phyloP scores from a whole-genome alignment of 495 filamentous ascomycete species.

The Aspergillus affinis region DNA sequence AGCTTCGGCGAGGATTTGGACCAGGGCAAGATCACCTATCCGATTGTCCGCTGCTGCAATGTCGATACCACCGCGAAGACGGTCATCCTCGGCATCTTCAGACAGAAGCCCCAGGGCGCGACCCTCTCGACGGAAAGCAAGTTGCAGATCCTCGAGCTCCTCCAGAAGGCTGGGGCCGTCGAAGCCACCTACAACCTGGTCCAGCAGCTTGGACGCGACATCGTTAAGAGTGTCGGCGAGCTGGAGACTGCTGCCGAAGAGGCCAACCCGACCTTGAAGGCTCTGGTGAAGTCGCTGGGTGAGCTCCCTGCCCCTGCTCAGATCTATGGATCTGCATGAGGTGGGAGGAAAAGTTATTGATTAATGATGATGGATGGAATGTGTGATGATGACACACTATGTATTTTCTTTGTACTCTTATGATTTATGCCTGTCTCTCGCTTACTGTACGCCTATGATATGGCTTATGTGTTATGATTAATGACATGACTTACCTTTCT shows the following conservation, averaged over 20 bases:
- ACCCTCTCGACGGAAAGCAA: slow-evolving; percentile 12
- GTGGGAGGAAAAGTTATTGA: neutral
- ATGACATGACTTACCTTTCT: neutral
- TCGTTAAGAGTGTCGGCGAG: slow-evolving; percentile 6
- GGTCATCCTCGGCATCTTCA: slow-evolving; percentile 48
- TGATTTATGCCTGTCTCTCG: slow-evolving; percentile 1
- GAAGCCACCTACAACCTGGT: slow-evolving; percentile 15
- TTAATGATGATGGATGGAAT: slow-evolving; percentile 1
- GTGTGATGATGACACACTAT: neutral
- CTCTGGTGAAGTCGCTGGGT: slow-evolving; percentile 16
- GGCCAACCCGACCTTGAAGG: slow-evolving; percentile 14
- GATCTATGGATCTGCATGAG: neutral
- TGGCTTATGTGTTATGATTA: slow-evolving; percentile 7
- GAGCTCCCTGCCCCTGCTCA: slow-evolving; percentile 12
- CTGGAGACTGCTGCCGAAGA: slow-evolving; percentile 13
- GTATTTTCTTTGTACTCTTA: slow-evolving; percentile 1
- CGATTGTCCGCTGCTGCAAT: slow-evolving; percentile 24
- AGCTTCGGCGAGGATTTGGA: slow-evolving; percentile 35
- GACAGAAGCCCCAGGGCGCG: slow-evolving; percentile 8
- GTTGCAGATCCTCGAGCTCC: slow-evolving; percentile 16
- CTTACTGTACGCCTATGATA: neutral
- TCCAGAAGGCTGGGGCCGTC: slow-evolving; percentile 15
- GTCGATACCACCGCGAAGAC: slow-evolving; percentile 9
- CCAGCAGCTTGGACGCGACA: slow-evolving; percentile 12
- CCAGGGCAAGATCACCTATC: slow-evolving; percentile 30